These are phyloP conservation scores for Calonectria pseudoturangicola DNA, from an alignment of 2,329 filamentous ascomycete genomes.

Conservation along the genomic window DNA sequence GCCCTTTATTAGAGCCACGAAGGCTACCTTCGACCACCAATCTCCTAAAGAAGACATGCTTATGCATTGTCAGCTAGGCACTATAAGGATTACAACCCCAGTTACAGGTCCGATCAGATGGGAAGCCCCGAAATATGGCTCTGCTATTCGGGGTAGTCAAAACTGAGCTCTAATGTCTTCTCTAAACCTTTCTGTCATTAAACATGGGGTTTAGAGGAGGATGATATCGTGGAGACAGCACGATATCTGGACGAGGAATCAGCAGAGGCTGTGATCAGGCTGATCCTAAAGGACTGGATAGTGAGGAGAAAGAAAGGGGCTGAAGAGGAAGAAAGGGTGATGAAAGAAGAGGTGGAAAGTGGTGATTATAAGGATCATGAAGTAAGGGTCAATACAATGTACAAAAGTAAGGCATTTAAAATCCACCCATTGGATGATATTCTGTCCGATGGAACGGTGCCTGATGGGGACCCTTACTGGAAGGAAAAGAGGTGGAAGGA, in stretches of 20 bases:
- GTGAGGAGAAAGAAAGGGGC: too few species aligned
- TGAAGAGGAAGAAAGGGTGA: not conserved
- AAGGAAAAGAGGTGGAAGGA: constrained; percentile 16
- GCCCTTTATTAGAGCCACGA: not conserved
- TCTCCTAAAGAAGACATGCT: not conserved
- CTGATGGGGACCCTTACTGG: not conserved
- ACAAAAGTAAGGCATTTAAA: constrained; percentile 16
- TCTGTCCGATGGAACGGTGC: not conserved
- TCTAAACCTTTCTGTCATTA: not conserved
- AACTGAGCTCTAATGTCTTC: not conserved
- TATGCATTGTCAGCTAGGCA: not conserved
- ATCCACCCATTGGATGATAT: not conserved
- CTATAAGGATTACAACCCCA: not conserved
- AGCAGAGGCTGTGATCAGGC: too few species aligned
- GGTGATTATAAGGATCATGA: not conserved
- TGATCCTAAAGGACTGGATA: too few species aligned
- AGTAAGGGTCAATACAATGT: not conserved
- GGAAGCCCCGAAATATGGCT: not conserved
- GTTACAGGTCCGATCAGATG: not conserved
- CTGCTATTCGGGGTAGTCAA: not conserved
- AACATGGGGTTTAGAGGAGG: not conserved
- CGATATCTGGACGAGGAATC: not conserved
- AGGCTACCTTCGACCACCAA: not conserved
- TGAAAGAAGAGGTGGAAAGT: not conserved
- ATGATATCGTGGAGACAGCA: not conserved